Base-by-base conservation (phyloP, 768 basidiomycete genomes). In the Leccinellum albellum region DNA sequence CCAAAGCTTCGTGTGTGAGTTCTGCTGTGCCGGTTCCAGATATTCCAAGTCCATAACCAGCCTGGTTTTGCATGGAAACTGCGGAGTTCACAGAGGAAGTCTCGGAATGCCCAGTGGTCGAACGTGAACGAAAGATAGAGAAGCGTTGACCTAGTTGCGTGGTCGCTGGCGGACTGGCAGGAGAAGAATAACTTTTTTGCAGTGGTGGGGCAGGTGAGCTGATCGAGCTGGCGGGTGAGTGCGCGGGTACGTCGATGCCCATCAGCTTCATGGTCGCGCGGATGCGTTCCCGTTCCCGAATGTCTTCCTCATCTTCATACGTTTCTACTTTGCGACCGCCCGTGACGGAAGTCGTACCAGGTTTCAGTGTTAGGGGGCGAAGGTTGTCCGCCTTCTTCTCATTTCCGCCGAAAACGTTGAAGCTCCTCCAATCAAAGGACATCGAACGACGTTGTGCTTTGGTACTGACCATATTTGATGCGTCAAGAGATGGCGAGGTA, bases 201-300 rank as follows among this genome's bases (percentile, higher is more conserved):
- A 75, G 66, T 33, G 69, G 66, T 29, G 72, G 69, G 21, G 77
- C 55, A 21, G 68, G 68, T 31, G 64, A 64, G 21, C 60, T 49
- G 3, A 59, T 15, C 46, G 65, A 59, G 15, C 57, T 65, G 14
- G 58, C 32, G n/a, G 81, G 71, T 14, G 80, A 74, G 50, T 78
- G 66, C n/a, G 76, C 69, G 29, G 87, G 84, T 70, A 88, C 76
- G 49, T 83, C 85, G 58, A 96, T 91, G 5, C 96, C 96, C 88
- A 95, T 93, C 28, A 96, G 76, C 70, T 93, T 91, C 89, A 98
- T 90, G 26, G 93, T 92, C 15, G 92, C 92, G 61, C 88, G 81
- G 54, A 98, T 78, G 15, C 94, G 83, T 69, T 94, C 94, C 54
- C 95, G 79, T 73, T 96, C 94, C 60, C 80, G 82, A 37, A 84